Evolutionary conservation across 1,284 basidiomycete genomes (phyloP).

Genomic region (Golubevia sp.): DNA sequence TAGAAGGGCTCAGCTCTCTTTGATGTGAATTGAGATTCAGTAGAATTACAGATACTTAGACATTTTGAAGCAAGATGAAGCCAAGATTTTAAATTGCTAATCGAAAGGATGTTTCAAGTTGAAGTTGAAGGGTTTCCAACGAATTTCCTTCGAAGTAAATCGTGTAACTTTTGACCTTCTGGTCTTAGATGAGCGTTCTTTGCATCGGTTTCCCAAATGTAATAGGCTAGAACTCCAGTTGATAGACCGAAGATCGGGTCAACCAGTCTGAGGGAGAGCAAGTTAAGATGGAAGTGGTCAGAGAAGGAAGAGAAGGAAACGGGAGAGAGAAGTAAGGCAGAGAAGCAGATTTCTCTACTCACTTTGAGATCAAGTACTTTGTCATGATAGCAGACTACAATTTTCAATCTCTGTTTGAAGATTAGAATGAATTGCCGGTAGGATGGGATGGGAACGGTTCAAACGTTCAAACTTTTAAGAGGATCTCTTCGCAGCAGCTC

Average conservation of each 20-base stretch:
- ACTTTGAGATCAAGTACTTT: conserved; percentile 25
- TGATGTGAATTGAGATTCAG: too few species aligned
- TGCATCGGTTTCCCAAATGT: conserved; percentile 49
- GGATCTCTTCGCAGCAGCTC: too few species aligned
- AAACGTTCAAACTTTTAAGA: too few species aligned
- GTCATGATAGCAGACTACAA: conserved; percentile 7
- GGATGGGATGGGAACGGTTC: too few species aligned
- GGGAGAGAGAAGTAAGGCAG: not conserved
- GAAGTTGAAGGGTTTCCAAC: too few species aligned
- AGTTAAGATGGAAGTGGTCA: not conserved
- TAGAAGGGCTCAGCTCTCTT: too few species aligned
- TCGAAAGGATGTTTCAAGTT: too few species aligned
- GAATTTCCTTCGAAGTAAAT: conserved; percentile 27
- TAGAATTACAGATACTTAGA: too few species aligned
- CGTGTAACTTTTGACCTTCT: conserved; percentile 27
- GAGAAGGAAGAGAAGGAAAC: not conserved
- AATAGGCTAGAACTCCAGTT: conserved; percentile 51
- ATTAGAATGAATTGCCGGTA: too few species aligned
- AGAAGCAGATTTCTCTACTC: not conserved
- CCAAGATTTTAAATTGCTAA: too few species aligned
- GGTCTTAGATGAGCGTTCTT: conserved; percentile 41
- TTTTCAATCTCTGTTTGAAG: too few species aligned
- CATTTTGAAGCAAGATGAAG: too few species aligned
- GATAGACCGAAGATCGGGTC: conserved; percentile 51
- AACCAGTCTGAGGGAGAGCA: conserved; percentile 10